phyloP scores from a whole-genome alignment of 1,284 basidiomycete species.

The Thecaphora thlaspeos region DNA sequence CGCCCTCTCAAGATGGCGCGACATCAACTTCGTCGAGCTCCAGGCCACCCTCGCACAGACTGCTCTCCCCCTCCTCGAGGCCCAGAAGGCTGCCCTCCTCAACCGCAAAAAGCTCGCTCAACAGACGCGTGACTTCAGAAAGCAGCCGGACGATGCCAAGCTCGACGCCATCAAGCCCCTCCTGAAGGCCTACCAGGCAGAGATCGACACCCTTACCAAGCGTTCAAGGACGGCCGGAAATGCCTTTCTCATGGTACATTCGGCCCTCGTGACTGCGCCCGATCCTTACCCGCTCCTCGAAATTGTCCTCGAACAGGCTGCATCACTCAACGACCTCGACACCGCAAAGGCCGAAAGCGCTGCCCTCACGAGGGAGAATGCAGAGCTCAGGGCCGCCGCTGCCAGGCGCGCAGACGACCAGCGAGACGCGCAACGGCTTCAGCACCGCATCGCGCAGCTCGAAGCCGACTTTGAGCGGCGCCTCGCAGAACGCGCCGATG shows the following conservation, averaged over 20 bases:
- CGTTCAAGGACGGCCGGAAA: constrained; percentile 87
- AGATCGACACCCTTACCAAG: constrained; percentile 91
- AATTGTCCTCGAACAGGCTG: constrained; percentile 69
- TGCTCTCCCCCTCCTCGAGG: constrained; percentile 25
- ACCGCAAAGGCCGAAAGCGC: constrained; percentile 20
- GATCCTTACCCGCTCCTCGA: constrained; percentile 95
- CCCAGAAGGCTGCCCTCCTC: constrained; percentile 42
- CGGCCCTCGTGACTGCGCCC: constrained; percentile 76
- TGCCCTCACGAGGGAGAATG: constrained; percentile 18
- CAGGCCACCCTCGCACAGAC: constrained; percentile 25
- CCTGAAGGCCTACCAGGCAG: constrained; percentile 72
- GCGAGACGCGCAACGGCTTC: constrained; percentile 72
- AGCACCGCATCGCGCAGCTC: constrained; percentile 58
- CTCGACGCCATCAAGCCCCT: constrained; percentile 48
- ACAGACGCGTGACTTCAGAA: constrained; percentile 52
- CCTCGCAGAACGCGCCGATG: constrained; percentile 77
- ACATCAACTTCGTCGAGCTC: constrained; percentile 31
- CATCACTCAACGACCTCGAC: constrained; percentile 31
- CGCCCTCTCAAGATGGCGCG: constrained; percentile 40
- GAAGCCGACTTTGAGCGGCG: constrained; percentile 76
- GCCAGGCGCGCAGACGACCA: constrained; percentile 71
- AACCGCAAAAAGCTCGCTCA: constrained; percentile 52
- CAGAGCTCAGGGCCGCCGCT: constrained; percentile 8
- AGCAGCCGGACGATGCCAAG: constrained; percentile 37
- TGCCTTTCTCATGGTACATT: constrained; percentile 76